phyloP scores from a whole-genome alignment of 768 basidiomycete genomes.

The Solioccasus polychromus region DNA sequence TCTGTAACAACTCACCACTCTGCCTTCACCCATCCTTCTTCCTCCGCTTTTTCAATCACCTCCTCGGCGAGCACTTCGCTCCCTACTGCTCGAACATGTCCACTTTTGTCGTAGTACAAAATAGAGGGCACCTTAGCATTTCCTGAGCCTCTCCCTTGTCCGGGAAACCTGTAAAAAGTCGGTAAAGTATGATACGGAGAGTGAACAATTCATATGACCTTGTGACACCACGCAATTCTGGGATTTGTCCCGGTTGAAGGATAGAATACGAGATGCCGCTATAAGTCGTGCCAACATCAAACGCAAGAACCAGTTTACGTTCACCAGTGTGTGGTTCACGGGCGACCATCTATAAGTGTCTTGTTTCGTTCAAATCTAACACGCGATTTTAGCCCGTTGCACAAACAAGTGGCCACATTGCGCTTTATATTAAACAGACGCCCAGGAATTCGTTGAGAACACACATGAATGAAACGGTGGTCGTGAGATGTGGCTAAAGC shows the following conservation, averaged over 20 bases:
- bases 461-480: too few relatives aligned
- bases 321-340: constrained; percentile 5
- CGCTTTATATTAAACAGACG: too few relatives aligned
- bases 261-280: constrained; percentile 42
- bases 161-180: constrained; percentile 34
- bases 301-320: constrained; percentile 39
- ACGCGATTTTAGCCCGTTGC: too few relatives aligned
- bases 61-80: constrained; percentile 36
- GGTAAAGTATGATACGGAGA: background rate
- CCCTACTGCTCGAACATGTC: constrained; percentile 37
- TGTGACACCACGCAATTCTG: constrained; percentile 9
- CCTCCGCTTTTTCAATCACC: constrained; percentile 32
- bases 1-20: constrained; percentile 16
- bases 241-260: constrained; percentile 8
- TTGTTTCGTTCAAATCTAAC: too few relatives aligned
- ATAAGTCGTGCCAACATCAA: constrained; percentile 47
- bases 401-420: too few relatives aligned
- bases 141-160: constrained; percentile 36
- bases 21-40: constrained; percentile 19
- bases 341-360: too few relatives aligned
- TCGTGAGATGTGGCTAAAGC: too few relatives aligned
- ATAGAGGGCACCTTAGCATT: constrained; percentile 45
- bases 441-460: too few relatives aligned
- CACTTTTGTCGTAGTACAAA: constrained; percentile 40
- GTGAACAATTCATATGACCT: constrained; percentile 2